Evolutionary conservation across 1,139 yeast genomes (phyloP).

Genomic region (Scheffersomyces stambukii): DNA sequence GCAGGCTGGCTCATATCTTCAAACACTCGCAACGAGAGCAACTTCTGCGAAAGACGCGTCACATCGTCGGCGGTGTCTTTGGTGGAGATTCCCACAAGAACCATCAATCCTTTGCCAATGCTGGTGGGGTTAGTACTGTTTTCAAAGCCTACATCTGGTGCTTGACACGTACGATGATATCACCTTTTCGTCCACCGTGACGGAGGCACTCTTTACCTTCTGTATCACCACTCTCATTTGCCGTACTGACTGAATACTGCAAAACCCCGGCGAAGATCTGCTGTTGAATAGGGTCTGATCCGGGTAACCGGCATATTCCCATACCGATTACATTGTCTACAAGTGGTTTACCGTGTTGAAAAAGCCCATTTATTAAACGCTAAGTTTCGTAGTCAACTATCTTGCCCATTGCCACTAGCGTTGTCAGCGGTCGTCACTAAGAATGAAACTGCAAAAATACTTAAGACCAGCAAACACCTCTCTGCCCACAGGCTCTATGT

Average conservation of each 20-base stretch:
- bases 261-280: too few species aligned
- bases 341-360: too few species aligned
- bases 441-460: slow-evolving; percentile 65
- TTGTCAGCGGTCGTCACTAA: slow-evolving; percentile 28
- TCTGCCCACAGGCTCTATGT: slow-evolving; percentile 70
- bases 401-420: not conserved
- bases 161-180: slow-evolving; percentile 58
- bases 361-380: too few species aligned
- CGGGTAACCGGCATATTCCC: too few species aligned
- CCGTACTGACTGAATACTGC: too few species aligned
- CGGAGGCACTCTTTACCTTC: slow-evolving; percentile 82
- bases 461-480: slow-evolving; percentile 68
- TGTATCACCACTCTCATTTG: slow-evolving; percentile 93
- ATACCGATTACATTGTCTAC: too few species aligned
- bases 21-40: slow-evolving; percentile 63
- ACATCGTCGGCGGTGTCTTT: slow-evolving; percentile 76
- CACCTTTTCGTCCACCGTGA: slow-evolving; percentile 65
- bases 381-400: too few species aligned
- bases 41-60: slow-evolving; percentile 60
- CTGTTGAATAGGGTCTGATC: too few species aligned
- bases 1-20: slow-evolving; percentile 47
- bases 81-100: slow-evolving; percentile 78
- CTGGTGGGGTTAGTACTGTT: slow-evolving; percentile 18
- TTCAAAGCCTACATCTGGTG: not conserved
- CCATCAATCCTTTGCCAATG: slow-evolving; percentile 70